Conservation (phyloP, 768 basidiomycete species). For the Boletus coccyginus region DNA sequence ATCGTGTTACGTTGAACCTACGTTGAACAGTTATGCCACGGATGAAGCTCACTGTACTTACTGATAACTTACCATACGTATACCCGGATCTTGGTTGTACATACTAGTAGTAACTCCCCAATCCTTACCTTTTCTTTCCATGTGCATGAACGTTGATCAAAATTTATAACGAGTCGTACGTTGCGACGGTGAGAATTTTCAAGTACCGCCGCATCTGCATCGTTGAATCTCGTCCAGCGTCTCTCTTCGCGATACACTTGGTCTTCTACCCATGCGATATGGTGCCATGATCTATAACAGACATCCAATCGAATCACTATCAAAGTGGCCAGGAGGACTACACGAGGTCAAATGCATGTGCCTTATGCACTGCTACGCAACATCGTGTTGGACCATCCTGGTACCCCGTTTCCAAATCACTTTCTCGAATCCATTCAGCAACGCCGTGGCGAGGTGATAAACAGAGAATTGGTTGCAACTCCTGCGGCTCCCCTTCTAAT, state of each 20-base stretch:
- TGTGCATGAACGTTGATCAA: neutral
- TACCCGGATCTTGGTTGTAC: constrained; percentile 23
- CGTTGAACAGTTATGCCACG: constrained; percentile 2
- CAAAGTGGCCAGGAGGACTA: constrained; percentile 18
- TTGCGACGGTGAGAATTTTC: neutral
- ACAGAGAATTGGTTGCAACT: neutral
- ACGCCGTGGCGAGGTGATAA: neutral
- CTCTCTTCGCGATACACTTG: neutral
- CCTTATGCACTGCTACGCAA: constrained; percentile 11
- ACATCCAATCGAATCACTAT: constrained; percentile 6
- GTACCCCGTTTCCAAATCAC: constrained; percentile 11
- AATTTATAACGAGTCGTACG: neutral
- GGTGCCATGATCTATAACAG: neutral
- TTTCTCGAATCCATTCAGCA: neutral
- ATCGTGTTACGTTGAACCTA: neutral
- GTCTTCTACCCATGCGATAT: neutral
- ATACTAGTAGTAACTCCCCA: constrained; percentile 9
- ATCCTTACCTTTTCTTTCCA: constrained; percentile 1
- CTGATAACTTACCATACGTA: constrained; percentile 16
- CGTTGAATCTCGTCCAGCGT: too few species aligned
- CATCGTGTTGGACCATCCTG: constrained; percentile 5
- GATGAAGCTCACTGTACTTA: constrained; percentile 2
- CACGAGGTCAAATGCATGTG: constrained; percentile 21
- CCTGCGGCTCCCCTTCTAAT: neutral
- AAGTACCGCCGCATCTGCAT: neutral